phyloP scores from a whole-genome alignment of 2,329 filamentous ascomycete species.

The Parafenestella ontariensis region DNA sequence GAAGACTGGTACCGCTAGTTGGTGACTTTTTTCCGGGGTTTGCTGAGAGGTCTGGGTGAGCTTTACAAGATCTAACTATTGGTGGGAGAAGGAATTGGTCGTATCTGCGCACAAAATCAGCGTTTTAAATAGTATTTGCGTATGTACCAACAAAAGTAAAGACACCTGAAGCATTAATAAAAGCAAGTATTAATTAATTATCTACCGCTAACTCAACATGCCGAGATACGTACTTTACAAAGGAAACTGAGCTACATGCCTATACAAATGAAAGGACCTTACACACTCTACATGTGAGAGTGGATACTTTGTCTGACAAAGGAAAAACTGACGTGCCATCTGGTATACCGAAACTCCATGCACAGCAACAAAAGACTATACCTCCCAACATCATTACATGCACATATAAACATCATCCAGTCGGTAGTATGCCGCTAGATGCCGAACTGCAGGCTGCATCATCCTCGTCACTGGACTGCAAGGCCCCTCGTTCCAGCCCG shows the following conservation, averaged over 20 bases:
- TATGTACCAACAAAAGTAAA: no score
- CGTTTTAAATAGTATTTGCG: no score
- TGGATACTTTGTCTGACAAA: background rate
- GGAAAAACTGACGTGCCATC: background rate
- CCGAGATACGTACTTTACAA: no score
- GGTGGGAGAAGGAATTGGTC: no score
- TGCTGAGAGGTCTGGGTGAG: no score
- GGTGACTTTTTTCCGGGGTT: no score
- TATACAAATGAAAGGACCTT: no score
- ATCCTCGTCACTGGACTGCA: slow-evolving; percentile 6
- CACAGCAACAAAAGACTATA: background rate
- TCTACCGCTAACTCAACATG: background rate
- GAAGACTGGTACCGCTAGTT: no score
- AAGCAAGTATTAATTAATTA: background rate
- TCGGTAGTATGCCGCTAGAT: background rate
- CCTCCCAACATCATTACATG: background rate
- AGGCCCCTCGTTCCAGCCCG: slow-evolving; percentile 4
- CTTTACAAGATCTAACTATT: no score
- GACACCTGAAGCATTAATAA: background rate
- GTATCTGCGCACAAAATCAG: no score
- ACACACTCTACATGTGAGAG: no score
- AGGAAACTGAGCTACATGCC: background rate
- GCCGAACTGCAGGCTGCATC: slow-evolving; percentile 2
- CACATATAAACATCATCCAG: background rate
- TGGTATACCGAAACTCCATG: slow-evolving; percentile 2